These are phyloP conservation scores for Fraxinus cuspidata DNA, from an alignment of 257 asterid species.

Conservation along the genomic window DNA sequence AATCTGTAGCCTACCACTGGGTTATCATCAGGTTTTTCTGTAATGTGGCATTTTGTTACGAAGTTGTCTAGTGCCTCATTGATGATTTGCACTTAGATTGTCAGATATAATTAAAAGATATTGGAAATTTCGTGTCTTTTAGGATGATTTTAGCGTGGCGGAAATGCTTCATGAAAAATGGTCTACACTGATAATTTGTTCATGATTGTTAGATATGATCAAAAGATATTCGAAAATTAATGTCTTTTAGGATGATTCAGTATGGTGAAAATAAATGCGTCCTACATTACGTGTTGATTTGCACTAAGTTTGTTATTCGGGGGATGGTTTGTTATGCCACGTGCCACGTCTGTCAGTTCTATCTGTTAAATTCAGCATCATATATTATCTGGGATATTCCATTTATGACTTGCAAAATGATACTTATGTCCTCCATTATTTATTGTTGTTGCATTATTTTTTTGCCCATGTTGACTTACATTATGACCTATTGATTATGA, in stretches of 20 bases:
- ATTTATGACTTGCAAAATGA: neutral
- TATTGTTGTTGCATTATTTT: conserved; percentile 20
- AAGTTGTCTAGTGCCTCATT: conserved; percentile 16
- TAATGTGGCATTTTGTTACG: conserved; percentile 21
- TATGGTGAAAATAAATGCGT: conserved; percentile 2
- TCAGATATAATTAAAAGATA: neutral
- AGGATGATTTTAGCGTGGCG: conserved; percentile 5
- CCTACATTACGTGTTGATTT: conserved; percentile 12
- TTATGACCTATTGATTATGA: conserved; percentile 13
- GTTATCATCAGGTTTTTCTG: conserved; percentile 77
- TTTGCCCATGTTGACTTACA: neutral
- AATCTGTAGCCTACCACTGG: conserved; percentile 71
- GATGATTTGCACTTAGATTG: neutral
- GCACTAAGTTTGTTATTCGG: conserved; percentile 16
- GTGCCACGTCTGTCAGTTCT: conserved; percentile 6
- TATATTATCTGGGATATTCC: conserved; percentile 7
- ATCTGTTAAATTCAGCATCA: conserved; percentile 3
- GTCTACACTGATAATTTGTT: neutral
- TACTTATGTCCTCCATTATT: conserved; percentile 7
- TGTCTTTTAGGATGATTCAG: conserved; percentile 3
- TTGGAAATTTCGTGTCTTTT: conserved; percentile 5
- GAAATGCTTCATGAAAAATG: neutral
- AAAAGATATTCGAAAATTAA: neutral
- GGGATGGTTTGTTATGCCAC: neutral
- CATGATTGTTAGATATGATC: neutral